Percentiles rank a stretch among this genome's conserved stretches.
Conservation (phyloP, 345 rosid genomes). For the Rhizophora mangle region DNA sequence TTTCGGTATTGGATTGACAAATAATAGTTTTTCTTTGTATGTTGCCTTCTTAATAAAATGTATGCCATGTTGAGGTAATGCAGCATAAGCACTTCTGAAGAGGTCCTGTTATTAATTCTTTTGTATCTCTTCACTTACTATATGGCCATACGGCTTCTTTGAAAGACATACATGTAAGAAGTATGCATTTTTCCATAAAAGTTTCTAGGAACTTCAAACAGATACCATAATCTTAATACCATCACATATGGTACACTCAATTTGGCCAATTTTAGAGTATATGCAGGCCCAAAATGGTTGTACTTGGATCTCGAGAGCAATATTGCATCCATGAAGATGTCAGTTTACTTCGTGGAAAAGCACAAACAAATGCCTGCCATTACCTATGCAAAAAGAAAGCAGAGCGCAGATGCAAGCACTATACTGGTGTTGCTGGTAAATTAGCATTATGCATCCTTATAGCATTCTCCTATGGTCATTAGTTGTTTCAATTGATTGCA, state of each 20-base stretch:
- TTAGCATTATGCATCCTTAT: neutral
- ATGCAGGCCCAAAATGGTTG: slow-evolving; percentile 90
- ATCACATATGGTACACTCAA: neutral
- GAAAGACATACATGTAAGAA: neutral
- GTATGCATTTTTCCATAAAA: neutral
- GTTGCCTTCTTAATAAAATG: neutral
- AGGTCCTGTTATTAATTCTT: neutral
- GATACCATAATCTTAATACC: neutral
- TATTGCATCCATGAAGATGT: slow-evolving; percentile 85
- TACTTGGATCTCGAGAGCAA: slow-evolving; percentile 92
- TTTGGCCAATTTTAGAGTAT: slow-evolving; percentile 15
- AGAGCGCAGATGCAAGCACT: slow-evolving; percentile 57
- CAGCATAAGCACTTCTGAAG: too few relatives aligned
- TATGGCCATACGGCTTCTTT: neutral
- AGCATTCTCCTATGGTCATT: neutral
- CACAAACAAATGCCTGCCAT: slow-evolving; percentile 81
- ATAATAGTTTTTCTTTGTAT: neutral
- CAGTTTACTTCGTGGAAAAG: slow-evolving; percentile 76
- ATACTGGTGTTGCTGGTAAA: slow-evolving; percentile 45
- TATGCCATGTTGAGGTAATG: too few relatives aligned
- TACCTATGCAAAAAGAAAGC: slow-evolving; percentile 57
- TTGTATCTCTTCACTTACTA: neutral
- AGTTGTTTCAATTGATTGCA: neutral
- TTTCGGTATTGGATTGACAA: neutral
- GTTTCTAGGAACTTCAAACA: neutral